phyloP scores from a whole-genome alignment of 2,329 filamentous ascomycete species.

The Penicillium thymicola region DNA sequence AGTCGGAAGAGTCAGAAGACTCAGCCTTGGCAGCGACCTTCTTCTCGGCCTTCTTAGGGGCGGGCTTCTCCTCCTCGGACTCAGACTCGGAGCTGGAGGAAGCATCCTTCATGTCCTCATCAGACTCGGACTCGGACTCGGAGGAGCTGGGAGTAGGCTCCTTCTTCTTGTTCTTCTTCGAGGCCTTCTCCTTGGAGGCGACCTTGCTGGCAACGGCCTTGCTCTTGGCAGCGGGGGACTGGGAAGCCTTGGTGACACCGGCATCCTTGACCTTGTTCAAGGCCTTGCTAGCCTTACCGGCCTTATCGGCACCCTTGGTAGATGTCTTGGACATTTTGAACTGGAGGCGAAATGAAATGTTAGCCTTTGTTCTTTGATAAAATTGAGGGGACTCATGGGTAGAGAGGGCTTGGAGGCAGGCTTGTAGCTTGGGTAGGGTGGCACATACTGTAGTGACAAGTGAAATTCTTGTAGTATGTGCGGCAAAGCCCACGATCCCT shows the following conservation, averaged over 20 bases:
- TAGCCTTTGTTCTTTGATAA: constrained; percentile 13
- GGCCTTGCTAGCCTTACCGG: constrained; percentile 37
- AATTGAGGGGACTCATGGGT: background rate
- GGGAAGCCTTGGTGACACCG: constrained; percentile 45
- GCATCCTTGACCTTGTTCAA: constrained; percentile 49
- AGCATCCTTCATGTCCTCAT: constrained; percentile 37
- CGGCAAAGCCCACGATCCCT: constrained; percentile 38
- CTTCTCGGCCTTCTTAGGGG: constrained; percentile 28
- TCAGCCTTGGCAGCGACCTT: constrained; percentile 28
- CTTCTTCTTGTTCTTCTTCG: constrained; percentile 44
- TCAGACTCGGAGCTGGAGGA: constrained; percentile 24
- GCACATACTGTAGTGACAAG: constrained; percentile 15
- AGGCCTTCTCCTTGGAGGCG: constrained; percentile 40
- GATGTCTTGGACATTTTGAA: constrained; percentile 44
- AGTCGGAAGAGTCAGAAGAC: constrained; percentile 30
- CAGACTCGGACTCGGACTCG: constrained; percentile 33
- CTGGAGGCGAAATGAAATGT: constrained; percentile 15
- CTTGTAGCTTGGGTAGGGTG: constrained; percentile 11
- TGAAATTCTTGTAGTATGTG: constrained; percentile 27
- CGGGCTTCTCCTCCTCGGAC: constrained; percentile 30
- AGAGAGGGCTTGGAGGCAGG: constrained; percentile 7
- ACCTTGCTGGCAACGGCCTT: constrained; percentile 44
- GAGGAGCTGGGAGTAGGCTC: constrained; percentile 34
- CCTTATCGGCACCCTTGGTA: constrained; percentile 42
- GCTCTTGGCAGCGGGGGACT: constrained; percentile 45